Conservation (phyloP, 2,329 filamentous ascomycete genomes). For the Ophiocordyceps camponoti-floridani region DNA sequence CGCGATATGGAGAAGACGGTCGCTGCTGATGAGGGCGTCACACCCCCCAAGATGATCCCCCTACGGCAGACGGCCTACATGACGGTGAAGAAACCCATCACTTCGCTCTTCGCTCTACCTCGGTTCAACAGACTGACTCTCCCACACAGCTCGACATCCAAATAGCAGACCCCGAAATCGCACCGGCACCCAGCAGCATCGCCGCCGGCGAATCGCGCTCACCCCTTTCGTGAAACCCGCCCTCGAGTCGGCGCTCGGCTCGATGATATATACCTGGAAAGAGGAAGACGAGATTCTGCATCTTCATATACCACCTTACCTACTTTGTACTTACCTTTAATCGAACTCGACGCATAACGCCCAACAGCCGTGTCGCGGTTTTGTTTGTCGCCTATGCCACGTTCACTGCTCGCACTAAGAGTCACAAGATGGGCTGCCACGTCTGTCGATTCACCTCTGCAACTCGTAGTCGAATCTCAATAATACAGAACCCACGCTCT, state of each 20-base stretch:
- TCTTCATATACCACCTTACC: neutral
- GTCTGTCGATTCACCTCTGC: no score
- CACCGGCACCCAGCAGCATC: slow-evolving; percentile 27
- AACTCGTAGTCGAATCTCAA: neutral
- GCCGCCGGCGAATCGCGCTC: slow-evolving; percentile 17
- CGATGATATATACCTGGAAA: neutral
- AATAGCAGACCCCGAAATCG: slow-evolving; percentile 61
- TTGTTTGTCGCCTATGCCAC: no score
- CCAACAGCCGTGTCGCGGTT: no score
- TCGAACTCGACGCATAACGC: neutral
- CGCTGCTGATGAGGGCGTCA: slow-evolving; percentile 29
- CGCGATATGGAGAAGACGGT: slow-evolving; percentile 40
- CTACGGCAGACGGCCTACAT: slow-evolving; percentile 75
- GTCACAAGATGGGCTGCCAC: no score
- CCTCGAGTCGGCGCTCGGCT: neutral
- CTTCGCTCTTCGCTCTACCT: neutral
- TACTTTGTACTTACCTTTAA: neutral
- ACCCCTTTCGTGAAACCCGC: neutral
- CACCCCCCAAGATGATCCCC: slow-evolving; percentile 55
- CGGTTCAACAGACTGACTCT: no score
- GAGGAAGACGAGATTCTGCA: neutral
- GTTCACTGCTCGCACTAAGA: no score
- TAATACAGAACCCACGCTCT: neutral
- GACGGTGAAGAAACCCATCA: slow-evolving; percentile 34
- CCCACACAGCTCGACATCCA: slow-evolving; percentile 54